Evolutionary conservation across 176 grass and related monocot species (phyloP).

Genomic region (Pharus latifolius): DNA sequence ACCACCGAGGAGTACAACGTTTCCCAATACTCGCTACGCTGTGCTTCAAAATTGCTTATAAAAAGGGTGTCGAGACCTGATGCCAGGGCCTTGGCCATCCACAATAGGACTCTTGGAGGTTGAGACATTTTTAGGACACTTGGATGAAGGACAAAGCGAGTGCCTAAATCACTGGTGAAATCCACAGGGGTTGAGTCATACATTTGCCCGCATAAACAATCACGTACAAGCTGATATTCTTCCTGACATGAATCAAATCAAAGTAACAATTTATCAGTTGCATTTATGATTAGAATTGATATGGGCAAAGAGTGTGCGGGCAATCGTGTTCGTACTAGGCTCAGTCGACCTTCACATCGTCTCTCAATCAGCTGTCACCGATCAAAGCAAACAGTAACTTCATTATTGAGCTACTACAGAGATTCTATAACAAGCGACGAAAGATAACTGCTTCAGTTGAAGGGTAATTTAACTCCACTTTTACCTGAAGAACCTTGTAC

Average conservation of each 20-base stretch:
- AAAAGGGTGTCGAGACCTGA: constrained; percentile 72
- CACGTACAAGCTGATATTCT: constrained; percentile 74
- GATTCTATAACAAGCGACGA: neutral
- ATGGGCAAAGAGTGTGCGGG: neutral
- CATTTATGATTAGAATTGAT: neutral
- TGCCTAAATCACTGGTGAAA: constrained; percentile 90
- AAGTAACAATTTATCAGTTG: neutral
- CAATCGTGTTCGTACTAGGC: constrained; percentile 30
- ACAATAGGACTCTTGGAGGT: constrained; percentile 75
- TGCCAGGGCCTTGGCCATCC: constrained; percentile 60
- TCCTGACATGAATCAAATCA: constrained; percentile 28
- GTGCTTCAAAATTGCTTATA: constrained; percentile 84
- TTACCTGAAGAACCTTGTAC: constrained; percentile 94
- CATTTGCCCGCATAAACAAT: constrained; percentile 81
- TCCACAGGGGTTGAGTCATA: constrained; percentile 84
- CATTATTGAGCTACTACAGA: neutral
- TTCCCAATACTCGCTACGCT: constrained; percentile 82
- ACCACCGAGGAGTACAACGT: constrained; percentile 83
- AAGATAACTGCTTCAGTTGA: constrained; percentile 5
- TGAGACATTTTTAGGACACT: constrained; percentile 72
- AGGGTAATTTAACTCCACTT: neutral
- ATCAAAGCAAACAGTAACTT: neutral
- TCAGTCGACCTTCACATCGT: constrained; percentile 58
- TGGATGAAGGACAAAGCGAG: constrained; percentile 84
- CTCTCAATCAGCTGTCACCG: constrained; percentile 53